Conservation (phyloP, 2,329 filamentous ascomycete genomes). For the Neocucurbitaria cava region DNA sequence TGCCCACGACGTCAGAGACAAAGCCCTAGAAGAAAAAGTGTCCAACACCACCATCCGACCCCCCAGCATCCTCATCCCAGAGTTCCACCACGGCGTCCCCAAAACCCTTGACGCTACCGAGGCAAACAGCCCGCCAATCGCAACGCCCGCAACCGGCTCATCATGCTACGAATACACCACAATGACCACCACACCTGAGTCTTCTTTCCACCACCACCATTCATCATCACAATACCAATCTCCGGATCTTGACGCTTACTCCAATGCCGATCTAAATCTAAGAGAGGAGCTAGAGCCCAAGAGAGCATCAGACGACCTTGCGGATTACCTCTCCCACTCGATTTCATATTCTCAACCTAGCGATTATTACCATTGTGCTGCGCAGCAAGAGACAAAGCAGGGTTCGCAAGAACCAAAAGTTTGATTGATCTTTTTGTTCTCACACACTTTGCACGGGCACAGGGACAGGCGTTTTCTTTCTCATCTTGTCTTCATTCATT, state of each 20-base stretch:
- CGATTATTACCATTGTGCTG: not conserved
- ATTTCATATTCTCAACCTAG: constrained; percentile 14
- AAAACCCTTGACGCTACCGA: constrained; percentile 18
- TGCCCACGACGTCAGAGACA: constrained; percentile 23
- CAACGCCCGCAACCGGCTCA: constrained; percentile 2
- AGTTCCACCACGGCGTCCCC: constrained; percentile 28
- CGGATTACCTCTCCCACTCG: constrained; percentile 20
- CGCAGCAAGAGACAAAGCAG: not conserved
- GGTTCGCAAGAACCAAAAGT: constrained; percentile 4
- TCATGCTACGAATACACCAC: not conserved
- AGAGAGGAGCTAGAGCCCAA: not conserved
- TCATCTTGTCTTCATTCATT: too few species aligned
- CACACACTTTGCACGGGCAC: too few species aligned
- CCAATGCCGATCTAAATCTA: not conserved
- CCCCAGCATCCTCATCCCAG: constrained; percentile 29
- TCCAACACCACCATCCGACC: constrained; percentile 43
- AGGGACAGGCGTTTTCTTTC: too few species aligned
- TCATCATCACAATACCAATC: not conserved
- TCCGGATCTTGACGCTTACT: not conserved
- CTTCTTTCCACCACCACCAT: not conserved
- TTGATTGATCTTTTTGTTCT: not conserved
- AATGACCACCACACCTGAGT: not conserved
- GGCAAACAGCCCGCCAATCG: constrained; percentile 1
- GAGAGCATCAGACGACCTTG: constrained; percentile 6
- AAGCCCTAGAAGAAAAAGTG: constrained; percentile 37